A percentile compares a stretch with the other conserved stretches of the same genome.
Conservation (phyloP, 306 rosid species). For the Begonia loranthoides region DNA sequence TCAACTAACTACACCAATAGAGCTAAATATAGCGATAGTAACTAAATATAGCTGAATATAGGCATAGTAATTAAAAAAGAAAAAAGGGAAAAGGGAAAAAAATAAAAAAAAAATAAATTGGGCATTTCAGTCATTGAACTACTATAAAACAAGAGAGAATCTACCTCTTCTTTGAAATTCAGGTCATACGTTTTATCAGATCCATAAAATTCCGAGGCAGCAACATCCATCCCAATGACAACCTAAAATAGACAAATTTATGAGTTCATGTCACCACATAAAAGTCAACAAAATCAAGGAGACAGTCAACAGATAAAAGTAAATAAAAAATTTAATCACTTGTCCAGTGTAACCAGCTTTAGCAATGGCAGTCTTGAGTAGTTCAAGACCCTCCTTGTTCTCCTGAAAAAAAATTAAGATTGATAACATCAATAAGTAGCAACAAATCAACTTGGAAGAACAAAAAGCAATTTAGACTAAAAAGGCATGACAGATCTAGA, state of each 20-base stretch:
- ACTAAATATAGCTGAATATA: no score
- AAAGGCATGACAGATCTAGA: neutral
- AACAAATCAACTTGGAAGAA: neutral
- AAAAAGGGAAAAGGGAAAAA: no score
- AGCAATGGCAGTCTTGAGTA: constrained; percentile 85
- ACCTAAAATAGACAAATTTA: constrained; percentile 27
- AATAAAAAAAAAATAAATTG: no score
- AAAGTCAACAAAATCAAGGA: neutral
- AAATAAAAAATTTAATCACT: constrained; percentile 27
- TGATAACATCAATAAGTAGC: constrained; percentile 5
- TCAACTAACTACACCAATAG: no score
- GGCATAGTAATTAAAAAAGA: no score
- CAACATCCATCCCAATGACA: constrained; percentile 99
- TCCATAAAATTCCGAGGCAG: constrained; percentile 89
- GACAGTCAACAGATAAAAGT: neutral
- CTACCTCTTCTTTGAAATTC: constrained; percentile 96
- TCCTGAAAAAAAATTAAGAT: constrained; percentile 35
- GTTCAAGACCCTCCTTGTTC: constrained; percentile 96
- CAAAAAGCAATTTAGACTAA: no score
- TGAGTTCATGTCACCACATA: neutral
- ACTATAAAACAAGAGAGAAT: constrained; percentile 1
- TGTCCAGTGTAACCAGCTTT: constrained; percentile 96
- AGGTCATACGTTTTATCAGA: constrained; percentile 65
- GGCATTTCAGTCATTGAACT: neutral
- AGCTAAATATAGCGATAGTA: no score